Base-by-base conservation (phyloP, 805 yeast species). In the Soucietia sequanensis region DNA sequence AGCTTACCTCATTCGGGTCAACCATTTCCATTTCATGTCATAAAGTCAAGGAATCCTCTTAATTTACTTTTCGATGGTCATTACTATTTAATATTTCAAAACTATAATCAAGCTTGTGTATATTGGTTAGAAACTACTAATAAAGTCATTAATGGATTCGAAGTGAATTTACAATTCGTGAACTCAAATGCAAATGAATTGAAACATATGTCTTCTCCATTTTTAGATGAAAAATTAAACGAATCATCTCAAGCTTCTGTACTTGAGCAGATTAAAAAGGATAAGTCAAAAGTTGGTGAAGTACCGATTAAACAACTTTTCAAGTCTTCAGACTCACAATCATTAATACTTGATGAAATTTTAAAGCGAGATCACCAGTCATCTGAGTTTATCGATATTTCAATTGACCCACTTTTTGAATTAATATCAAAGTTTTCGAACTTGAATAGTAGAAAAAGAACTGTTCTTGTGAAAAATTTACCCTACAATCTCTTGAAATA, bases 81-180 rank as follows among this genome's bases (percentile, higher is more conserved):
- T 4, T 79, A 78, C 51, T 81, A 72, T 50, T 53, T 83, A 23
- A 50, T 76, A 5, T 83, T 83, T 47, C 61, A 62, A 4, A 55
- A 61, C 25, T 50, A 54, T 24, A 61, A 65, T 17, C 71, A 68
- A 13, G 86, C 88, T 0, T 63, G 75, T 14, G 63, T 64, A 3
- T 81, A 72, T 51, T 66, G 63, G 54, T 48, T 64, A 14, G 84
- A 79, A 43, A 73, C 81, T 0, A 38, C 51, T 9, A 68, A 70
- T 6, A 68, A 72, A 34, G 60, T 62, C 35, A 48, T 81, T 23
- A 73, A 79, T 44, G 86, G 87, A 1, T 48, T 65, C 30, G 62
- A 60, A 17, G 48, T 77, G 13, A 55, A 68, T 18, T 55, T 78
- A 21, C 58, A 66, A 36, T 80, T 79, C 62, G 71, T 65, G 2